Conservation (phyloP, 441 rosid genomes). For the Jatropha podagrica region DNA sequence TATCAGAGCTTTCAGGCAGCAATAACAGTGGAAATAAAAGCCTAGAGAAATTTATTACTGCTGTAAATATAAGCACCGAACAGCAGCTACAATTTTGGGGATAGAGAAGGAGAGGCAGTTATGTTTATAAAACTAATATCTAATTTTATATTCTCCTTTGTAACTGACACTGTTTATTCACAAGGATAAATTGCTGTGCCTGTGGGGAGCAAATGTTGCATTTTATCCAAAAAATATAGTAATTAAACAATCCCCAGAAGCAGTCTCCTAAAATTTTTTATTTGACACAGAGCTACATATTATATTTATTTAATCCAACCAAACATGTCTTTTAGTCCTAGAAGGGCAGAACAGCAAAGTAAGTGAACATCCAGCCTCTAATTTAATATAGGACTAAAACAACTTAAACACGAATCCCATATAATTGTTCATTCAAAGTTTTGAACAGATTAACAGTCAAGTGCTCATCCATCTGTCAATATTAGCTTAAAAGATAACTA, state of each 20-base stretch:
- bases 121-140: conserved; percentile 8
- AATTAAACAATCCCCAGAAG: conserved; percentile 25
- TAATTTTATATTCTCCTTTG: conserved; percentile 19
- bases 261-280: conserved; percentile 10
- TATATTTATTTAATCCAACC: conserved; percentile 4
- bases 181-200: conserved; percentile 26
- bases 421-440: background rate
- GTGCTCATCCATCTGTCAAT: background rate
- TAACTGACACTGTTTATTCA: conserved; percentile 30
- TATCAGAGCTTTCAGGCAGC: conserved; percentile 49
- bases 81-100: conserved; percentile 20
- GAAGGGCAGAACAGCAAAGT: conserved; percentile 9
- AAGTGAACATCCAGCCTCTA: background rate
- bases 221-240: conserved; percentile 22
- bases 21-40: conserved; percentile 42
- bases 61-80: conserved; percentile 28
- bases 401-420: background rate
- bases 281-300: conserved; percentile 9
- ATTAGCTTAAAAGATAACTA: background rate
- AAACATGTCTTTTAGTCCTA: conserved; percentile 16
- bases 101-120: background rate
- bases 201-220: conserved; percentile 25
- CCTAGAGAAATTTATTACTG: conserved; percentile 36
- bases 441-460: background rate
- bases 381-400: conserved; percentile 6